A percentile compares a stretch with the other conserved stretches of the same genome.
These are phyloP conservation scores for Dioszegia hungarica DNA, from an alignment of 768 basidiomycete species.

Conservation along the genomic window DNA sequence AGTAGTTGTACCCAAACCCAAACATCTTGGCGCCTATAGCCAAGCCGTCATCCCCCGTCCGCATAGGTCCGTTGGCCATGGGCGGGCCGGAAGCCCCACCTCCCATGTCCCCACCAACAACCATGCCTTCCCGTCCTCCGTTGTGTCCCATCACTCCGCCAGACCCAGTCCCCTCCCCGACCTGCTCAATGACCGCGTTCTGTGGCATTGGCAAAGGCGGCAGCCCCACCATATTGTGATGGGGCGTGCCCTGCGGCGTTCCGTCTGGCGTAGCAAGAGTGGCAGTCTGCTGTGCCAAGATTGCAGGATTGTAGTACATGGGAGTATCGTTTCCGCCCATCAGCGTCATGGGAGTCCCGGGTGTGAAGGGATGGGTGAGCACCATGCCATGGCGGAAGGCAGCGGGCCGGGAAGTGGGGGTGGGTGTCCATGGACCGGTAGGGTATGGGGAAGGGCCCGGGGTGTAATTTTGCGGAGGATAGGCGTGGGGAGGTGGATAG, in stretches of 20 bases:
- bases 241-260: too few species aligned
- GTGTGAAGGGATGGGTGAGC: slow-evolving; percentile 1
- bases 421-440: slow-evolving; percentile 1
- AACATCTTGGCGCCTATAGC: not conserved
- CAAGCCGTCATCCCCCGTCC: too few species aligned
- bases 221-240: not conserved
- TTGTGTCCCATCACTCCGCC: not conserved
- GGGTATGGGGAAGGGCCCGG: not conserved
- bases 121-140: not conserved
- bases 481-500: not conserved
- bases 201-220: not conserved
- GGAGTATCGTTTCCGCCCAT: slow-evolving; percentile 2
- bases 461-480: not conserved
- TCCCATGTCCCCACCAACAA: too few species aligned
- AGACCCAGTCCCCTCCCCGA: not conserved
- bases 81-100: too few species aligned
- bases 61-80: too few species aligned
- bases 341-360: slow-evolving; percentile 7
- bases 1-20: not conserved
- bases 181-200: not conserved
- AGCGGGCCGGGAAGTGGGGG: not conserved
- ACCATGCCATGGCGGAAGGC: not conserved
- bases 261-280: too few species aligned
- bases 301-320: slow-evolving; percentile 3
- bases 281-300: not conserved